Conservation (phyloP, 371 early-diverging fungal species). For the Mortierella sp. region DNA sequence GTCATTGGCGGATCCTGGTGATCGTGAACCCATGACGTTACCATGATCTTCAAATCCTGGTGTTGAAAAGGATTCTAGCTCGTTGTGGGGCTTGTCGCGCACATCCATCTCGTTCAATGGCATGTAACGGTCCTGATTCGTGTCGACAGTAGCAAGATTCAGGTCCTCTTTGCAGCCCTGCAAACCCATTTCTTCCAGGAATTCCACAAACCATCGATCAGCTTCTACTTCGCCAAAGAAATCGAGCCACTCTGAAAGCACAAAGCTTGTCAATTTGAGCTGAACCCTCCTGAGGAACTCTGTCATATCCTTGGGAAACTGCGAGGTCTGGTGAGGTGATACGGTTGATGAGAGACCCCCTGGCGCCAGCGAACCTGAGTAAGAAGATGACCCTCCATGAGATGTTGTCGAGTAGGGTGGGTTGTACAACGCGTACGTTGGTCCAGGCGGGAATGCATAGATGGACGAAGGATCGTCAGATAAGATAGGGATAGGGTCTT, state of each 20-base stretch:
- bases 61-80: not conserved
- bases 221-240: conserved; percentile 52
- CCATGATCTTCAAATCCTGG: not conserved
- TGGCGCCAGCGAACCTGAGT: conserved; percentile 18
- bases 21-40: not conserved
- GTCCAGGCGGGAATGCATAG: conserved; percentile 30
- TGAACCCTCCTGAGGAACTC: conserved; percentile 50
- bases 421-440: conserved; percentile 42
- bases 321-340: conserved; percentile 26
- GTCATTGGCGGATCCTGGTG: not conserved
- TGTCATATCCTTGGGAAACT: conserved; percentile 29
- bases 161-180: not conserved
- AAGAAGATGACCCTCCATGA: conserved; percentile 26
- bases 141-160: not conserved
- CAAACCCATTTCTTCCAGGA: conserved; percentile 43
- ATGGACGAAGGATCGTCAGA: conserved; percentile 35
- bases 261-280: conserved; percentile 48
- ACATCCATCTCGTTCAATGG: conserved; percentile 35
- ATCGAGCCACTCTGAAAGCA: conserved; percentile 56
- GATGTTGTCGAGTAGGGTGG: conserved; percentile 40
- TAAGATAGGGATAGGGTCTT: conserved; percentile 18
- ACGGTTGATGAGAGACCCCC: conserved; percentile 31
- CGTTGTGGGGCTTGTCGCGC: conserved; percentile 11
- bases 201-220: conserved; percentile 57
- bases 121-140: conserved; percentile 27